Evolutionary conservation across 306 rosid species (phyloP), one percentile per base, ranked within the genome.

Genomic region (Myrica gale): DNA sequence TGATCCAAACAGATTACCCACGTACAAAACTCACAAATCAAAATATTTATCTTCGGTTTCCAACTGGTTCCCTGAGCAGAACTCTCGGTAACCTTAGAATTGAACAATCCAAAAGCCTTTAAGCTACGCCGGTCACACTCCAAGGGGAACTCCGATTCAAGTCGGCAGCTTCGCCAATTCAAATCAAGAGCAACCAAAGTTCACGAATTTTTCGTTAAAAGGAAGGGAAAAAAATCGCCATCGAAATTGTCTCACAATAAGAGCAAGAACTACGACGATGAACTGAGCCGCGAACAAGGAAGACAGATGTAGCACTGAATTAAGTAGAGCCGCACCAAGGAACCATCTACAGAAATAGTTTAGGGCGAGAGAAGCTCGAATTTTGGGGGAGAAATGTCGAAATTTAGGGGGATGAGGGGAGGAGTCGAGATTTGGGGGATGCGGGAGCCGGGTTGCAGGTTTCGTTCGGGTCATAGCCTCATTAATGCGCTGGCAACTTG

Each of bases 51-150:
- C 54, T 48, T 45, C 37, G 17, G n/a, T 66, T 54, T 55, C 11
- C n/a, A n/a, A 65, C 73, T 20, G 44, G 76, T 67, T 45, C 32
- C 71, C 54, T n/a, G 56, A 60, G 71, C 68, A 72, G 65, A 79
- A 71, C 39, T 20, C 23, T 21, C 60, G 71, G 44, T 62, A 75
- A 67, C 66, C 63, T 51, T 45, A 72, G 19, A 43, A 56, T 72
- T 42, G 70, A 63, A 52, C 65, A 9, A 67, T 41, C 61, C 69
- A 9, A 60, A 74, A 39, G 70, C 44, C 11, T 44, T 63, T 16
- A 62, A 75, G 53, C 65, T 32, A 17, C 70, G 55, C 21, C 5
- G 10, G 6, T 17, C 81, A 32, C 53, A 74, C 51, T 21, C 7
- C 60, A 56, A 62, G 70, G 37, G 9, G 43, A 60, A 6, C 9